Base-by-base conservation (phyloP, 129 eudicot species). In the Lactuca sativa region DNA sequence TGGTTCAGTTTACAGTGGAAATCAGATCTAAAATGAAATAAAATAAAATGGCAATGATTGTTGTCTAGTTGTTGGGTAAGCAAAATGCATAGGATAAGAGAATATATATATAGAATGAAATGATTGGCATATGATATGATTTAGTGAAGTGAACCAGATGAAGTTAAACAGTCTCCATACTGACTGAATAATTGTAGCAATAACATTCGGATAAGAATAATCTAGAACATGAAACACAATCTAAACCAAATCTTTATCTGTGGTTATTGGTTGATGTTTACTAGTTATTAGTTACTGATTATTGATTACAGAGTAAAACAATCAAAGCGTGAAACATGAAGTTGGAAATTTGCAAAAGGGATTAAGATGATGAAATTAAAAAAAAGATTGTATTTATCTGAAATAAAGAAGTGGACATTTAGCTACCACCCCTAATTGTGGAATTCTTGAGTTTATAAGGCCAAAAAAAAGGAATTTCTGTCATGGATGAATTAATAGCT, bases 121-220 rank as follows among this genome's bases (percentile, higher is more conserved):
- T 77, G 76, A 77, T 77, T 69, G 81, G 21, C 69, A 41, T 62
- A 61, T 54, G 14, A 62, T 62, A 7, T 38, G 30, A 53, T 62
- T 55, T 16, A 57, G 65, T 77, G 76, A 68, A 51, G 56, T 59
- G 74, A 76, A 76, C 13, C 79, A 75, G n/a, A 60, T 68, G 70
- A 68, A 69, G 81, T 52, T 77, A 77, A 77, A 77, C 34, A 62
- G 33, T 6, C 60, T 40, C 81, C 81, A 77, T 77, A 55, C 81
- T 69, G 71, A 76, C 81, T 70, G 76, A 69, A 76, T 61, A 54
- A 60, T 33, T 48, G 59, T 9, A 71, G 75, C 66, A 69, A 62
- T 48, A 33, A n/a, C 57, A 49, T 56, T 69, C 56, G 63, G 70
- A 68, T 76, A 60, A 68, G 67, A 61, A 67, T 47, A 68, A 40